Evolutionary conservation across 202 grass and related monocot genomes (phyloP), one percentile per base, ranked within the genome.

Genomic region (Miscanthus sacchariflorus): DNA sequence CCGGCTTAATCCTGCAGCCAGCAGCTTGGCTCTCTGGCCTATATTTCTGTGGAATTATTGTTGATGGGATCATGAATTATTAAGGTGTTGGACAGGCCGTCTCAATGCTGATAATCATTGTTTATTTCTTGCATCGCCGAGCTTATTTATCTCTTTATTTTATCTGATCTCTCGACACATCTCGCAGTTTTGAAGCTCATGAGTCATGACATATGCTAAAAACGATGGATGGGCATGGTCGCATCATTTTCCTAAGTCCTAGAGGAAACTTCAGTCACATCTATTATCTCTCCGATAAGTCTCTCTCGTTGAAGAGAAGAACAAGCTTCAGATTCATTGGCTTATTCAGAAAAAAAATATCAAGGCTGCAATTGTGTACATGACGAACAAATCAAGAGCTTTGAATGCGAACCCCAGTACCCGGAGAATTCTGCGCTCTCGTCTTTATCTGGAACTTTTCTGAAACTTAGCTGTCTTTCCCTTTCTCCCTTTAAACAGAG

Each of bases 11-110:
- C 24, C 64, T 28, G 81, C 76, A 90, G 70, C 66, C 85, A 23
- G 88, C 76, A 85, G 84, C 72, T 81, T 56, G 76, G 54, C 87
- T 90, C 85, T 58, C 54, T 21, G 54, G 54, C 12, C 30, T 15
- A 84, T 63, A 79, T 89, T 87, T 89, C 61, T 50, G 6, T 70
- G 74, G 80, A 52, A 89, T 88, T 82, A 68, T 88, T 86, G 58
- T 88, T 88, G 65, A 21, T 72, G 82, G 19, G 77, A 72, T 77
- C 48, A 56, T 43, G 82, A 54, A 27, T 30, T 67, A 30, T 50
- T 50, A 50, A 50, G 48, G 48, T 15, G 72, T 38, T 85, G 77
- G 86, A 21, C 82, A 85, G 64, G 78, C 66, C 82, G 33, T 65
- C 9, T 65, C 61, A 65, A 65, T 85, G 18, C 19, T 58, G 81